Base-by-base conservation (phyloP, 306 rosid species). In the Begonia masoniana region DNA sequence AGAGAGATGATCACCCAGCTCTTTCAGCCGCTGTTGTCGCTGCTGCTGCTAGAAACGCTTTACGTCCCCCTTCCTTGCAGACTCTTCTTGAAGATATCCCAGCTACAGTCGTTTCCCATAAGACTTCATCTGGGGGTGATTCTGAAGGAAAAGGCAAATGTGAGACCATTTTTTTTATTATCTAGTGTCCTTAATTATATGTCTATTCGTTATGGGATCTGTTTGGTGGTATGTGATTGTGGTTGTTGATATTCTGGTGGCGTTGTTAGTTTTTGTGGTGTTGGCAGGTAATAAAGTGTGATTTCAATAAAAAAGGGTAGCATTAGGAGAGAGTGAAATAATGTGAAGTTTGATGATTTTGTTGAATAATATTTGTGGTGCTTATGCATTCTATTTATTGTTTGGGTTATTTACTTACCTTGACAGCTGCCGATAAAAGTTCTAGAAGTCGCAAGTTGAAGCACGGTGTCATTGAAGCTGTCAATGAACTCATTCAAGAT, bases 1-100 rank as follows among this genome's bases (percentile, higher is more conserved):
- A 75, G 39, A 71, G 15, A 50, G 88, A 74, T 61, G 77, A 86
- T 74, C 71, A 50, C 59, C 85, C 94, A 4, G 83, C 53, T 68
- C 70, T 92, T 57, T 87, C 99, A 52, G 95, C 95, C 1, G 94
- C 88, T 61, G 85, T 65, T 65, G 94, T 85, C 63, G 97, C 94
- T 59, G 94, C 96, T 53, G 87, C 95, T 67, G 88, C 96, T 43
- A 92, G 99, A 72, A 87, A 93, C 66, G 79, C 96, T 56, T 72
- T 87, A 72, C 93, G 93, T 39, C 95, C 99, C 3, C 96, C 96
- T 31, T 92, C 99, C 58, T 79, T 92, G 80, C 96, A 92, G 69
- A 79, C 96, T 43, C 99, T 92, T 67, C 87, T 92, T 9, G 99
- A 92, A 77, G 95, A 79, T 61, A 15, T 70, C 16, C 78, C 88